Evolutionary conservation across 2,329 filamentous ascomycete genomes (phyloP), one percentile per base, ranked within the genome.

Genomic region (Alternaria panax): DNA sequence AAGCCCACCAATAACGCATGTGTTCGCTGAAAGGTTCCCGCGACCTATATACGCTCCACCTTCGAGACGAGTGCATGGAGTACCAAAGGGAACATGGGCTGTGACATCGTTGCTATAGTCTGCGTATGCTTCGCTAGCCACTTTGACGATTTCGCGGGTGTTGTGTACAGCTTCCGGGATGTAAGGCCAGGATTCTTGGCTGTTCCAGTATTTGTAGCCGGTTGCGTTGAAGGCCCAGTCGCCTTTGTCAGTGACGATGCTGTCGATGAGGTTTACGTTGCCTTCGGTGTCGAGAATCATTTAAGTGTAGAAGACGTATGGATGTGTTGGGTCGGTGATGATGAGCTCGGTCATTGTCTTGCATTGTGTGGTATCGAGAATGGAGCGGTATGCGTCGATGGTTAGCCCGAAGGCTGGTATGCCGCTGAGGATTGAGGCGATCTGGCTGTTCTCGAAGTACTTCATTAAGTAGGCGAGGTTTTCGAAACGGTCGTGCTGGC

Each of bases 161-260:
- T 60, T 48, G 16, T 58, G 63, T 18, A 65, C 41, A 7, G n/a
- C 22, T 43, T 57, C 27, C 1, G 69, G 65, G 42, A 73, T 66
- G 0, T 57, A 50, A 12, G 43, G 22, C 69, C 71, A 73, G 24
- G 48, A 56, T 27, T 74, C 71, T 7, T 43, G 54, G 30, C 32
- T 48, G 9, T 66, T 63, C 51, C 63, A 63, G 40, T 67, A 48
- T 12, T 64, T 47, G 20, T 60, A 63, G 24, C 63, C 64, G 8
- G 68, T 74, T 6, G 69, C 69, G 45, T 74, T 74, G 63, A 74
- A 73, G 2, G 68, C 59, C 70, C 71, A 74, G 50, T 74, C 70
- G 22, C 71, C 71, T 36, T 59, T 42, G 25, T 70, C 68, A 0
- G 71, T 71, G 1, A 73, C 68, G 11, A 73, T 54, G 25, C 59